These are phyloP conservation scores for Aspergillus fumigatus DNA, from an alignment of 2,329 filamentous ascomycete genomes.

Conservation along the genomic window DNA sequence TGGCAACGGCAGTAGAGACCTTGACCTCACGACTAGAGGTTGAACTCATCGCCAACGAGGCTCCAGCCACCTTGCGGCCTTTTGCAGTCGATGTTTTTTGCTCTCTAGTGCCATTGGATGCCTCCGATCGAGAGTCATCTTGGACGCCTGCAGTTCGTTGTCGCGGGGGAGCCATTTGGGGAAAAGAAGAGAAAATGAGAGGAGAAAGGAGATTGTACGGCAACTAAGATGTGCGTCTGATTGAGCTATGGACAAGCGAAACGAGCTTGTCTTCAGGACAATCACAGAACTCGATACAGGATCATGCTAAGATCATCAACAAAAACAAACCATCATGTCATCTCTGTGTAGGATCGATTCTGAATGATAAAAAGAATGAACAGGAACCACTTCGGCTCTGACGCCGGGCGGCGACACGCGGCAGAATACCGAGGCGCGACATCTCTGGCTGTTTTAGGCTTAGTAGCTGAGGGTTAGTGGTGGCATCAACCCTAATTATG, in stretches of 20 bases:
- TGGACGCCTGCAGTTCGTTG: constrained; percentile 35
- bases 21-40: constrained; percentile 13
- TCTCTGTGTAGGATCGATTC: neutral
- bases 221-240: neutral
- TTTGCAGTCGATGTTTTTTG: constrained; percentile 27
- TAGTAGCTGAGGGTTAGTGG: neutral
- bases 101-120: constrained; percentile 42
- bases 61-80: constrained; percentile 27
- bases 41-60: constrained; percentile 5
- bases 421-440: constrained; percentile 28
- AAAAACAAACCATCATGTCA: neutral
- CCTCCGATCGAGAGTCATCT: constrained; percentile 47
- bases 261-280: neutral
- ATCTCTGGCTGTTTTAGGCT: constrained; percentile 15
- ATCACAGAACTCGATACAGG: too few relatives aligned
- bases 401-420: constrained; percentile 25
- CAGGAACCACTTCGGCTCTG: constrained; percentile 13
- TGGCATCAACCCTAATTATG: constrained; percentile 2
- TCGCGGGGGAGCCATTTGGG: constrained; percentile 43
- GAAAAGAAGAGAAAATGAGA: constrained; percentile 5
- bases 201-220: neutral
- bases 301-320: neutral
- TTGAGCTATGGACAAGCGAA: neutral
- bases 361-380: constrained; percentile 6
- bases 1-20: constrained; percentile 21